These are phyloP conservation scores for Saccharomycopsis hybrid DNA, from an alignment of 1,139 yeast species.

Conservation along the genomic window DNA sequence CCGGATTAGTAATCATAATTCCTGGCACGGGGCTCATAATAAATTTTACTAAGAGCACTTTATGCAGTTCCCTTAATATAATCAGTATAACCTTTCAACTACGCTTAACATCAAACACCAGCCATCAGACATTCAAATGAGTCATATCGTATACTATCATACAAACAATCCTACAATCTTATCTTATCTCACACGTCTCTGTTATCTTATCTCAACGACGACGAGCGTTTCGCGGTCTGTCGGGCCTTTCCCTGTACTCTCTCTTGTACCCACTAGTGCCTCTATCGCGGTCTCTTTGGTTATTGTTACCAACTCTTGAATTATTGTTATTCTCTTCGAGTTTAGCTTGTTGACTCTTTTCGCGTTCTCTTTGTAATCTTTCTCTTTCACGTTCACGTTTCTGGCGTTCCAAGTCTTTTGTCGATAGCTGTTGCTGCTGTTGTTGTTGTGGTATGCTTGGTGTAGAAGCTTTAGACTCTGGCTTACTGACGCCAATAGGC, in stretches of 20 bases:
- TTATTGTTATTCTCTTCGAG: constrained; percentile 4
- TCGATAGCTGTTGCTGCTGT: background rate
- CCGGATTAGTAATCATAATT: too few relatives aligned
- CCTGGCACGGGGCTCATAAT: too few relatives aligned
- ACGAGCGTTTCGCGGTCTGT: background rate
- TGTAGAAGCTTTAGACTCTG: background rate
- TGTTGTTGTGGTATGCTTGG: background rate
- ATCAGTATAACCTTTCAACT: too few relatives aligned
- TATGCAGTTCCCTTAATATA: too few relatives aligned
- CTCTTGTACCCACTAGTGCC: constrained; percentile 8
- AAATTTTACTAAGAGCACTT: too few relatives aligned
- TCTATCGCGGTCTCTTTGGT: constrained; percentile 14
- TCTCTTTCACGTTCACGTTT: constrained; percentile 1
- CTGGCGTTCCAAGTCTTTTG: background rate
- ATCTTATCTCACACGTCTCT: background rate
- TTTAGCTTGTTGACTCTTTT: background rate
- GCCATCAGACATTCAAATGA: too few relatives aligned
- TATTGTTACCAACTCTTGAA: background rate
- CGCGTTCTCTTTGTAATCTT: constrained; percentile 8
- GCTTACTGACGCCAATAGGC: background rate
- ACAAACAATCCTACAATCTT: background rate
- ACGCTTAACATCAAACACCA: too few relatives aligned
- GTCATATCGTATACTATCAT: too few relatives aligned
- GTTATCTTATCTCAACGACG: background rate
- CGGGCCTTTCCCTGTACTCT: constrained; percentile 4